Conservation (phyloP, 1,284 basidiomycete species). For the Crepidotus sp. region DNA sequence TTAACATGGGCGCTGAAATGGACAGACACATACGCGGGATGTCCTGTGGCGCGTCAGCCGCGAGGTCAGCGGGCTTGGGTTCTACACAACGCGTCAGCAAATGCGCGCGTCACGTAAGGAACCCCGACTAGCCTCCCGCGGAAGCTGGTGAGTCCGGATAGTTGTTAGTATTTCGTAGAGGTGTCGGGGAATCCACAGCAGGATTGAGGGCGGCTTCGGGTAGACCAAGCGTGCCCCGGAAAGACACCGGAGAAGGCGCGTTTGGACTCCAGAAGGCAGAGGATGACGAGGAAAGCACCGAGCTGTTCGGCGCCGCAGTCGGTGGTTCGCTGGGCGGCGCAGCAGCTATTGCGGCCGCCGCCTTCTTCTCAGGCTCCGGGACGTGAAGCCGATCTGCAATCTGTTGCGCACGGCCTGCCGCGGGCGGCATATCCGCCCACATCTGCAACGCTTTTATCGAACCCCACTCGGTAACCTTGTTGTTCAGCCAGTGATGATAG, state of each 20-base stretch:
- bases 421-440: slow-evolving; percentile 74
- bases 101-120: neutral
- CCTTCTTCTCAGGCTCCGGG: slow-evolving; percentile 25
- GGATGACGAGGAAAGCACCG: slow-evolving; percentile 17
- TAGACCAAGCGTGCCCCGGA: slow-evolving; percentile 19
- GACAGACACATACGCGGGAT: slow-evolving; percentile 5
- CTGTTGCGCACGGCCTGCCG: slow-evolving; percentile 45
- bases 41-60: slow-evolving; percentile 4
- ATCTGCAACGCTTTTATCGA: slow-evolving; percentile 82
- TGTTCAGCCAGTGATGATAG: slow-evolving; percentile 90
- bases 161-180: slow-evolving; percentile 3
- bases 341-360: neutral
- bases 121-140: slow-evolving; percentile 6
- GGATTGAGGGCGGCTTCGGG: slow-evolving; percentile 5
- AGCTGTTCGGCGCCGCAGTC: slow-evolving; percentile 1
- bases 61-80: neutral
- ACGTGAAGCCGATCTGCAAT: slow-evolving; percentile 64
- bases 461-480: slow-evolving; percentile 99
- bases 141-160: slow-evolving; percentile 11
- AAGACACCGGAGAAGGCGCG: slow-evolving; percentile 19
- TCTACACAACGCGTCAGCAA: slow-evolving; percentile 5
- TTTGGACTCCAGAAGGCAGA: slow-evolving; percentile 20
- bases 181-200: neutral
- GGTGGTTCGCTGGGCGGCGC: neutral
- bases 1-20: neutral